A percentile compares a stretch with the other conserved stretches of the same genome.
Conservation (phyloP, 2,329 filamentous ascomycete genomes). For the Cercospora nicotianae region DNA sequence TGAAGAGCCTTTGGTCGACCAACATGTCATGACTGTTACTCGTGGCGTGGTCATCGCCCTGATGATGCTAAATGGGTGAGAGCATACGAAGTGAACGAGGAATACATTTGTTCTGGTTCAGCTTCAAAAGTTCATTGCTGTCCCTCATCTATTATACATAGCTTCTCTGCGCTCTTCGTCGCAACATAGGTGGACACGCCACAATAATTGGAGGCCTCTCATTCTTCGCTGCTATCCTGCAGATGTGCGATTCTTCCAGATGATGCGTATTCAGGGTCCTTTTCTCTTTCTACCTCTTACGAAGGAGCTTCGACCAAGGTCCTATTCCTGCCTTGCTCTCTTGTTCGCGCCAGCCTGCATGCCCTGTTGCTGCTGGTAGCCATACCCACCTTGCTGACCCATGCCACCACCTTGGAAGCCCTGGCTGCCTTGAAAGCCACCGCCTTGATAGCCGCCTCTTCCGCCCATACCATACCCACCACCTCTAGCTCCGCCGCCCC, state of each 20-base stretch:
- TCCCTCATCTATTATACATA: background rate
- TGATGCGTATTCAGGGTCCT: background rate
- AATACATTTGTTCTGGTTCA: background rate
- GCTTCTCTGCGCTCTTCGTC: background rate
- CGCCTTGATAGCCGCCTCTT: constrained; percentile 51
- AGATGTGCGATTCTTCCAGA: background rate
- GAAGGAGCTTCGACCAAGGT: background rate
- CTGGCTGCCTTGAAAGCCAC: constrained; percentile 42
- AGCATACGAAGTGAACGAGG: no score
- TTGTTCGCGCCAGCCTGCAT: constrained; percentile 15
- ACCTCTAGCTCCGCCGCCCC: constrained; percentile 47
- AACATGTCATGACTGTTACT: background rate
- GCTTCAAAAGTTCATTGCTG: background rate
- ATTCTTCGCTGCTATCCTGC: background rate
- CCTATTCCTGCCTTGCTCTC: constrained; percentile 13
- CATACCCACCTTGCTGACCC: constrained; percentile 38
- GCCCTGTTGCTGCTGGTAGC: constrained; percentile 44
- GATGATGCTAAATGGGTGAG: background rate
- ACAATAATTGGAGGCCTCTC: background rate
- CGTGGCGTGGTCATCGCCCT: background rate
- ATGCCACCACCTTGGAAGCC: constrained; percentile 44
- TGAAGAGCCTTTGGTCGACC: background rate
- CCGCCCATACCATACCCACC: constrained; percentile 44
- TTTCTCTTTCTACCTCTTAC: background rate
- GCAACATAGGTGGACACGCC: background rate